phyloP scores from a whole-genome alignment of 768 basidiomycete species.

The Hysterangium stoloniferum region DNA sequence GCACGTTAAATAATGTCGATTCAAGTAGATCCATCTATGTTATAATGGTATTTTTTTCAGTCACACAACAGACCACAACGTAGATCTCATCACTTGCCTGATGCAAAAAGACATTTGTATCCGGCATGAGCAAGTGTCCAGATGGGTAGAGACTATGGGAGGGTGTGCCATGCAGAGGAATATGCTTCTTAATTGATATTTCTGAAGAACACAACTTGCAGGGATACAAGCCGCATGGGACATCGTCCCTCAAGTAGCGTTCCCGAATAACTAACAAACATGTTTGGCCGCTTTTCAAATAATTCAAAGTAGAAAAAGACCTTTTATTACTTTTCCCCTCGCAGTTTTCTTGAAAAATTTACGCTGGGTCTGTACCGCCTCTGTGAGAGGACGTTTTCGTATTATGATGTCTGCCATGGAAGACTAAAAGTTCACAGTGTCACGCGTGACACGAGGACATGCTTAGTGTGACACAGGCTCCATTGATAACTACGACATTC shows the following conservation, averaged over 20 bases:
- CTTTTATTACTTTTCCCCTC: slow-evolving; percentile 88
- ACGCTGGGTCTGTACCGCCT: slow-evolving; percentile 71
- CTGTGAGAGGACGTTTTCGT: slow-evolving; percentile 59
- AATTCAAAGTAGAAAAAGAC: slow-evolving; percentile 29
- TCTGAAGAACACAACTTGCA: slow-evolving; percentile 53
- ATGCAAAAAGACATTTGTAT: slow-evolving; percentile 91
- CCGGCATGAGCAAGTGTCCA: slow-evolving; percentile 82
- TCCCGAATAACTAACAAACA: slow-evolving; percentile 69
- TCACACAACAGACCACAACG: too few relatives aligned
- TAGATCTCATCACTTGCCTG: slow-evolving; percentile 48
- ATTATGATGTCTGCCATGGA: slow-evolving; percentile 58
- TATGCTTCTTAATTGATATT: slow-evolving; percentile 28
- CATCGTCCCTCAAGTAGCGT: slow-evolving; percentile 87
- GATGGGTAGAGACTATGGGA: slow-evolving; percentile 48
- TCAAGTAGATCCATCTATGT: slow-evolving; percentile 89
- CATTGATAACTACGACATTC: too few relatives aligned
- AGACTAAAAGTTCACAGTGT: neutral
- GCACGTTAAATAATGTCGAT: slow-evolving; percentile 62
- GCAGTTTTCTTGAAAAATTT: slow-evolving; percentile 97
- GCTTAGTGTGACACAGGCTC: too few relatives aligned
- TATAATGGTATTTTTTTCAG: neutral
- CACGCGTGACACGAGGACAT: neutral
- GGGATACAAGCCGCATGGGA: slow-evolving; percentile 71
- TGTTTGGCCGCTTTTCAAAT: neutral
- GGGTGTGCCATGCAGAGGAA: slow-evolving; percentile 54